These are phyloP conservation scores for Coemansia sp. DNA, from an alignment of 192 early-diverging fungal species.

Conservation along the genomic window DNA sequence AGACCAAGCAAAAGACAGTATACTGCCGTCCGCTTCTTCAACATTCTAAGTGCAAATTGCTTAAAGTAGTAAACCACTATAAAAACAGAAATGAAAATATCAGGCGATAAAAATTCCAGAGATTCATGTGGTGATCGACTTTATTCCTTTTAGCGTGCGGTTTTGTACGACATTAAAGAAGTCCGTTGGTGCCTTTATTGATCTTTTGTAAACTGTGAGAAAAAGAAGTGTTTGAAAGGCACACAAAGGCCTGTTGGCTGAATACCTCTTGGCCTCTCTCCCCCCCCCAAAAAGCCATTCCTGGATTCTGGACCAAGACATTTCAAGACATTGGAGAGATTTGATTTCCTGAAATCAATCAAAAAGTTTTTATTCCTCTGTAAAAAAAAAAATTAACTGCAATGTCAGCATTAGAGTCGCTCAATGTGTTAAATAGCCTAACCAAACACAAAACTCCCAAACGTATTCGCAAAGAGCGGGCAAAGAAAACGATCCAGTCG, in stretches of 20 bases:
- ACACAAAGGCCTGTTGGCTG: no score
- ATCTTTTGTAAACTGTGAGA: background rate
- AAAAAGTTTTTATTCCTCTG: no score
- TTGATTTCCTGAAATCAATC: no score
- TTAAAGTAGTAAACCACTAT: constrained; percentile 6
- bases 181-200: background rate
- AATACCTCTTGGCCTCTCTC: no score
- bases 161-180: background rate
- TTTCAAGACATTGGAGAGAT: no score
- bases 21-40: constrained; percentile 28
- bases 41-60: constrained; percentile 17
- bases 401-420: constrained; percentile 30
- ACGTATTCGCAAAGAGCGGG: constrained; percentile 22
- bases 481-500: background rate
- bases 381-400: no score
- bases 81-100: constrained; percentile 3
- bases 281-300: no score
- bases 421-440: constrained; percentile 27
- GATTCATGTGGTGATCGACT: background rate
- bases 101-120: background rate
- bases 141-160: background rate
- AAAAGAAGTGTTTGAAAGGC: background rate
- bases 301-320: no score
- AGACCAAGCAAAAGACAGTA: constrained; percentile 14
- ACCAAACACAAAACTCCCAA: constrained; percentile 33